A percentile compares a stretch with the other conserved stretches of the same genome.
Evolutionary conservation across 805 yeast species (phyloP).

Genomic region (Maudiozyma barnettii): DNA sequence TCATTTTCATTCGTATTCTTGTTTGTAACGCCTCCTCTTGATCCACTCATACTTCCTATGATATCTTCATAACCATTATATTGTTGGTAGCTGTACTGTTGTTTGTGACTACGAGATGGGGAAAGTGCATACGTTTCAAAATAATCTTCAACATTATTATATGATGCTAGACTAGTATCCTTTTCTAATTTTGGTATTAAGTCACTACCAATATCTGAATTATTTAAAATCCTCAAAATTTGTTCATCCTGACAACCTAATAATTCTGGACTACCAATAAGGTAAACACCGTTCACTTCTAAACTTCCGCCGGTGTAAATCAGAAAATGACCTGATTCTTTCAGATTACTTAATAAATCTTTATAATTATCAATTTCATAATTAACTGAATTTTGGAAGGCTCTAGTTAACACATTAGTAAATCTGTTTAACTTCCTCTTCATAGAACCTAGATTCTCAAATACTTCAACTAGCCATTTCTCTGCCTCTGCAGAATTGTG

Average conservation of each 20-base stretch:
- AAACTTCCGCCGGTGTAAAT: conserved; percentile 59
- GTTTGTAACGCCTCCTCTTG: neutral
- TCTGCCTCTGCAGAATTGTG: conserved; percentile 34
- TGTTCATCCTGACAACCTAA: conserved; percentile 33
- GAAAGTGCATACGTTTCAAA: neutral
- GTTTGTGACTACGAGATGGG: neutral
- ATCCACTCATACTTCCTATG: neutral
- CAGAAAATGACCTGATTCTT: conserved; percentile 62
- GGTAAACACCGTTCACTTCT: conserved; percentile 68
- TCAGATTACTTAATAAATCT: conserved; percentile 47
- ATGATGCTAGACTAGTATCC: conserved; percentile 20
- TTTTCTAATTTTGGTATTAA: conserved; percentile 27
- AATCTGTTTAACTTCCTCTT: conserved; percentile 80
- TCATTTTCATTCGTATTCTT: neutral
- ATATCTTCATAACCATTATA: neutral
- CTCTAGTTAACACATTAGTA: conserved; percentile 52
- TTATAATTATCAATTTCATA: conserved; percentile 46
- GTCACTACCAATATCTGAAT: conserved; percentile 45
- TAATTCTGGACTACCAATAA: conserved; percentile 56
- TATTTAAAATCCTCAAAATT: conserved; percentile 36
- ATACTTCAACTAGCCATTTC: conserved; percentile 58
- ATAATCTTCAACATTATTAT: conserved; percentile 17
- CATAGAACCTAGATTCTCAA: conserved; percentile 63
- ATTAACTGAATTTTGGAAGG: conserved; percentile 64
- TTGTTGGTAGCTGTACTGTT: neutral